These are phyloP conservation scores for Fonsecaea nubica DNA, from an alignment of 2,329 filamentous ascomycete species.

Conservation along the genomic window DNA sequence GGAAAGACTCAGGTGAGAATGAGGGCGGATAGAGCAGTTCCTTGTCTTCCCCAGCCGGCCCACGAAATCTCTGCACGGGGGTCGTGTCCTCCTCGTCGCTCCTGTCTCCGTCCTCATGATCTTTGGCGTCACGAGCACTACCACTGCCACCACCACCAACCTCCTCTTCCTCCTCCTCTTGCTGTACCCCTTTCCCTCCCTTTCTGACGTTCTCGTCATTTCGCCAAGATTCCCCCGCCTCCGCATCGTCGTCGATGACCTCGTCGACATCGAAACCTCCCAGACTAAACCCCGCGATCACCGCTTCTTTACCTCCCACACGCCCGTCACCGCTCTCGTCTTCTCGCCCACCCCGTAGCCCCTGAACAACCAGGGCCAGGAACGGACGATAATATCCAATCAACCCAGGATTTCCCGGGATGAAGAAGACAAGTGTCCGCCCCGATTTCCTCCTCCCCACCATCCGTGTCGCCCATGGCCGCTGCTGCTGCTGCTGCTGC, in stretches of 20 bases:
- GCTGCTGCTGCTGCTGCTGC: no score
- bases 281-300: conserved; percentile 35
- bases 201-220: neutral
- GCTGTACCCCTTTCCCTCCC: neutral
- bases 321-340: neutral
- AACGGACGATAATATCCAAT: conserved; percentile 58
- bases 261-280: conserved; percentile 36
- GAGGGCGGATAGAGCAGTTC: conserved; percentile 20
- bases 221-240: neutral
- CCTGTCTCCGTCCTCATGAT: conserved; percentile 39
- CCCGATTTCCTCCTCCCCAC: neutral
- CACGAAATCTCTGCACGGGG: neutral
- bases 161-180: neutral
- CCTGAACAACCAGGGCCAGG: conserved; percentile 46
- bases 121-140: neutral
- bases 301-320: neutral
- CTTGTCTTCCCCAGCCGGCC: neutral
- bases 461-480: neutral
- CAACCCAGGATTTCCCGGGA: conserved; percentile 59
- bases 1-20: neutral
- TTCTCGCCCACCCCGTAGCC: neutral
- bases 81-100: neutral
- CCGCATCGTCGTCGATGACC: no score
- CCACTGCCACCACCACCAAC: conserved; percentile 30
- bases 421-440: conserved; percentile 49